Conservation (phyloP, 1,284 basidiomycete genomes). For the Trametes sp. region DNA sequence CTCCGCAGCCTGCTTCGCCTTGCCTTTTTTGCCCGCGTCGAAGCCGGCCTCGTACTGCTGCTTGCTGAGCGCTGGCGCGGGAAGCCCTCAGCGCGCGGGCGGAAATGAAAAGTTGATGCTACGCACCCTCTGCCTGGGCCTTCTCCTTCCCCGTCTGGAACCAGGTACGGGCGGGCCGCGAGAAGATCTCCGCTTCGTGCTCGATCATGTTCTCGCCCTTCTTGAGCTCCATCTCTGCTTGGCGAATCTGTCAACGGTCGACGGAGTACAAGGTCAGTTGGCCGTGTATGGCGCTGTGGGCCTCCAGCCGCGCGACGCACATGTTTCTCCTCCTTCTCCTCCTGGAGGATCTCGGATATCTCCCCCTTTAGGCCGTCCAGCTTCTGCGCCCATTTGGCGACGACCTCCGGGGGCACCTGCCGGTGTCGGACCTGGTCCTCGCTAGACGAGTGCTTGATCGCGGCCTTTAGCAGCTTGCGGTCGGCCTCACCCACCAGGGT, state of each 20-base stretch:
- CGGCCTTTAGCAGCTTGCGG: conserved; percentile 95
- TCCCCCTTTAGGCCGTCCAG: conserved; percentile 82
- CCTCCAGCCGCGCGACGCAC: conserved; percentile 50
- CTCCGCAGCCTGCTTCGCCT: conserved; percentile 38
- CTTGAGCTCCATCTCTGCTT: conserved; percentile 95
- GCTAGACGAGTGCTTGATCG: conserved; percentile 86
- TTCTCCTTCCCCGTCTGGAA: conserved; percentile 95
- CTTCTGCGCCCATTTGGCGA: conserved; percentile 76
- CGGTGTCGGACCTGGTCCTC: conserved; percentile 91
- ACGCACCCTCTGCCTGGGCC: conserved; percentile 77
- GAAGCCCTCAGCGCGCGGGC: conserved; percentile 7
- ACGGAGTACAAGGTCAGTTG: conserved; percentile 15
- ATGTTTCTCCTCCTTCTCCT: conserved; percentile 97
- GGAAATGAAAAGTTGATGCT: conserved; percentile 16
- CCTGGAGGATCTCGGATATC: conserved; percentile 83
- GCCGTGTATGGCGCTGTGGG: conserved; percentile 8
- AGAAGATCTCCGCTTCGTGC: conserved; percentile 94
- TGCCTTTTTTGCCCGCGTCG: conserved; percentile 34
- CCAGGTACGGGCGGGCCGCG: conserved; percentile 95
- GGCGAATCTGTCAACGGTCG: conserved; percentile 64
- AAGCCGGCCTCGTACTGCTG: conserved; percentile 70
- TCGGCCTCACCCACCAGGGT: conserved; percentile 97
- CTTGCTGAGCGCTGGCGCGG: conserved; percentile 71
- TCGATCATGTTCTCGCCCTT: conserved; percentile 98
- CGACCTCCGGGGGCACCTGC: conserved; percentile 83